Conservation (phyloP, 2,329 filamentous ascomycete genomes). For the Phialemonium atrogriseum region DNA sequence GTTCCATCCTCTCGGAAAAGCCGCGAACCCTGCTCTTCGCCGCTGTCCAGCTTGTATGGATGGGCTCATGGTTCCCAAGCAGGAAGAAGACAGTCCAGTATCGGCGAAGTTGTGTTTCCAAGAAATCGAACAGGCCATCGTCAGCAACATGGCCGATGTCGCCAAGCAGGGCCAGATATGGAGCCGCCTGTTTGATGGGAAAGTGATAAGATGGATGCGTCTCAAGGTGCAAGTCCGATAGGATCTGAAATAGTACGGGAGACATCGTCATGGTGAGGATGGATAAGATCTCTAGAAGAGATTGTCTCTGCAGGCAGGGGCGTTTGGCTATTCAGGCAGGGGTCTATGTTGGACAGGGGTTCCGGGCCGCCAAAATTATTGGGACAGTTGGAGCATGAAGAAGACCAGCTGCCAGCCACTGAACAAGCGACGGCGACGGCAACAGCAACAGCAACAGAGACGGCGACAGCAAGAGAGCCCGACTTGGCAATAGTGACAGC, state of each 20-base stretch:
- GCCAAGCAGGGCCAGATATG: slow-evolving; percentile 36
- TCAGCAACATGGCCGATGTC: slow-evolving; percentile 37
- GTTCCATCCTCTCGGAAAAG: slow-evolving; percentile 2
- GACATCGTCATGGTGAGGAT: not conserved
- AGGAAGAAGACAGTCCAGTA: slow-evolving; percentile 34
- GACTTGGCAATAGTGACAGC: too few species aligned
- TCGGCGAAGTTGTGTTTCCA: slow-evolving; percentile 27
- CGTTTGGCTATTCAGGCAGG: too few species aligned
- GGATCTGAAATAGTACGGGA: not conserved
- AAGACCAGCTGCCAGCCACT: too few species aligned
- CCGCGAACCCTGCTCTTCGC: slow-evolving; percentile 9
- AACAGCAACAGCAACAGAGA: too few species aligned
- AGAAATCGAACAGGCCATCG: slow-evolving; percentile 29
- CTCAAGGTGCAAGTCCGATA: slow-evolving; percentile 36
- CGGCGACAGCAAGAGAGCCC: too few species aligned
- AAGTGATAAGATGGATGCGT: slow-evolving; percentile 32
- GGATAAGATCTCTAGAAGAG: too few species aligned
- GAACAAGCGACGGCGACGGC: too few species aligned
- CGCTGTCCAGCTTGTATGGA: slow-evolving; percentile 20
- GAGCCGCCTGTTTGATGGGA: slow-evolving; percentile 25
- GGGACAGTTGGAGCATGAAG: too few species aligned
- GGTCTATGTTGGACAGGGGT: too few species aligned
- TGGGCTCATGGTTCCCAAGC: slow-evolving; percentile 39
- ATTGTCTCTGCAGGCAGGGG: too few species aligned
- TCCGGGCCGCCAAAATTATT: too few species aligned